A percentile compares a stretch with the other conserved stretches of the same genome.
Conservation (phyloP, 371 early-diverging fungal species). For the Funneliformis caledonium region DNA sequence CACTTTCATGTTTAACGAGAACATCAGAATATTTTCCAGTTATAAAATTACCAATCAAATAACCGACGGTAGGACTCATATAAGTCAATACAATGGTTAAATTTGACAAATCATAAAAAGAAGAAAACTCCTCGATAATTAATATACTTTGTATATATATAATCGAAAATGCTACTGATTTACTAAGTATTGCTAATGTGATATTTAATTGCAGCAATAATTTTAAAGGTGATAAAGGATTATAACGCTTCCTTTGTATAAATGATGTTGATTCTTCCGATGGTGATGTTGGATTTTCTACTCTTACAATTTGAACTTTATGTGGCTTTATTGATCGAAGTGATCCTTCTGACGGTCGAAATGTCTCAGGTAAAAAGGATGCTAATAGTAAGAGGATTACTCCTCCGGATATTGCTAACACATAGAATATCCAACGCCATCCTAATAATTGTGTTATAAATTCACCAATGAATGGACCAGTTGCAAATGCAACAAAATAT, state of each 20-base stretch:
- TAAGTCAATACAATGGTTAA: neutral
- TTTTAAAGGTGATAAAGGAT: neutral
- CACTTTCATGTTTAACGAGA: neutral
- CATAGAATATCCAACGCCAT: slow-evolving; percentile 17
- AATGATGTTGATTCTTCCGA: neutral
- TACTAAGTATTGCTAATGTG: neutral
- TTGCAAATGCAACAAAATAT: neutral
- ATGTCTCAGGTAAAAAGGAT: slow-evolving; percentile 8
- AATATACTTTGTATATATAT: no score
- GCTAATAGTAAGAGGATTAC: neutral
- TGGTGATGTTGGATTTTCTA: neutral
- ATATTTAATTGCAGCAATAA: neutral
- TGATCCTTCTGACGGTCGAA: neutral
- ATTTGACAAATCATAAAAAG: neutral
- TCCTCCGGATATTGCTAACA: neutral
- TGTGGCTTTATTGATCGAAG: neutral
- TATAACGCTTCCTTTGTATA: neutral
- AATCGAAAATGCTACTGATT: neutral
- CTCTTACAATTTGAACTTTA: neutral
- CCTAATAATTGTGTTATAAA: neutral
- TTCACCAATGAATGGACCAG: neutral
- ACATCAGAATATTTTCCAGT: slow-evolving; percentile 29
- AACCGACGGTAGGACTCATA: slow-evolving; percentile 5
- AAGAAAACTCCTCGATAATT: no score
- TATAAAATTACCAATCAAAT: slow-evolving; percentile 7